Percentiles rank a stretch among this genome's conserved stretches.
Evolutionary conservation across 1,284 basidiomycete genomes (phyloP).

Genomic region (Tremellales sp.): DNA sequence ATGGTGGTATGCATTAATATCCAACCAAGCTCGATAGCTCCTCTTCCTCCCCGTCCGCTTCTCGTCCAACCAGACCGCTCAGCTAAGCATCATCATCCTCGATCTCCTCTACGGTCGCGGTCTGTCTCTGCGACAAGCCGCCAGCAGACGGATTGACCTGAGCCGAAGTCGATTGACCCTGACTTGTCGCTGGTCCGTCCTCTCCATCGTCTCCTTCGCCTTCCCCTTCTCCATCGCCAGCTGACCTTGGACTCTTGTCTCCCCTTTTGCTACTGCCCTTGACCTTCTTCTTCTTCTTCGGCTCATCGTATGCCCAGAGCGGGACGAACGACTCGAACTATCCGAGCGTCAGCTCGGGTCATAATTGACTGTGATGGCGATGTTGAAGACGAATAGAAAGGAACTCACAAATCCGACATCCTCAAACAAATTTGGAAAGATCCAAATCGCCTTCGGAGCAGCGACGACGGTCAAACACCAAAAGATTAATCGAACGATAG

Average conservation of each 20-base stretch:
- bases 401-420: conserved; percentile 94
- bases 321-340: conserved; percentile 98
- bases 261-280: conserved; percentile 4
- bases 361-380: conserved; percentile 4
- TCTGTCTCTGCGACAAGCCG: conserved; percentile 17
- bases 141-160: conserved; percentile 1
- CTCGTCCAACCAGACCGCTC: conserved; percentile 2
- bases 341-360: not conserved
- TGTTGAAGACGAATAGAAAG: conserved; percentile 1
- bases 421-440: conserved; percentile 97
- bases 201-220: conserved; percentile 6
- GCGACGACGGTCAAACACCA: conserved; percentile 88
- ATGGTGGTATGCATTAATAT: no score
- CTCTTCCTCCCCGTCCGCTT: not conserved
- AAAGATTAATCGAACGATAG: conserved; percentile 87
- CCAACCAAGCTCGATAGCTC: no score
- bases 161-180: conserved; percentile 3
- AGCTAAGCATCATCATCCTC: conserved; percentile 25
- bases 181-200: conserved; percentile 4
- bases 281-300: conserved; percentile 69
- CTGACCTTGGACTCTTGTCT: conserved; percentile 10
- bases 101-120: conserved; percentile 40
- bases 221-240: not conserved
- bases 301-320: conserved; percentile 94
- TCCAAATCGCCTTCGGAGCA: conserved; percentile 91